Evolutionary conservation across 1,139 yeast genomes (phyloP), one percentile per base, ranked within the genome.

Genomic region (Scheffersomyces parashehatae): DNA sequence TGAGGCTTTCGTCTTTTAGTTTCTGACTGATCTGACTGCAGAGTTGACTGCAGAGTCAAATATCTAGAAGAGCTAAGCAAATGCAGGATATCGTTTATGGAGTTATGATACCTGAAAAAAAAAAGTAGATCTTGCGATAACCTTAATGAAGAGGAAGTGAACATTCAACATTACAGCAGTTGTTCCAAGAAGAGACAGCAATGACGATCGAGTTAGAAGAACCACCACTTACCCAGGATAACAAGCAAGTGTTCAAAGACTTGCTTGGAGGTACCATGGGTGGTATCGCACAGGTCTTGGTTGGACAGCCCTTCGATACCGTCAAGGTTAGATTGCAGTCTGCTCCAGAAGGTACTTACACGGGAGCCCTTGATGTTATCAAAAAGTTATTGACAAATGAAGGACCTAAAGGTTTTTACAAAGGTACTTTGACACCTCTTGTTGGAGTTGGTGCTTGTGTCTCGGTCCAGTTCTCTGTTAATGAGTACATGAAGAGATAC

Each of bases 271-370:
- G 97, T 9, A 90, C 97, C 29, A 77, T 88, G 59, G 97, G 97
- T 48, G 98, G 98, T 46, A 81, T 91, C 37, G 90, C 97, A 12
- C 98, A 91, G 67, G 97, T 91, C 11, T 71, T 91, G 38, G 88
- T 86, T n/a, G 97, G 97, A 29, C 97, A 91, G 65, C 98, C 98
- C 10, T 91, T 91, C 58, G 98, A 91, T 63, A 88, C 96, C 9
- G 88, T 95, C 38, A 91, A 90, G 65, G 97, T 91, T 32, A 78
- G 98, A 50, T 73, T 91, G 39, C 97, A 91, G 59, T 84, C 93
- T 7, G 89, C 95, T 1, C 82, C 89, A 1, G 83, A 81, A 38
- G 93, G 95, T 3, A 81, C 83, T 20, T 88, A 88, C 54, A 68
- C 69, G 11, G 89, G 90, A 4, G 85, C 97, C 0, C 58, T 81